Evolutionary conservation across 495 filamentous ascomycete genomes (phyloP), one percentile per base, ranked within the genome.

Genomic region (Thozetella sp.): DNA sequence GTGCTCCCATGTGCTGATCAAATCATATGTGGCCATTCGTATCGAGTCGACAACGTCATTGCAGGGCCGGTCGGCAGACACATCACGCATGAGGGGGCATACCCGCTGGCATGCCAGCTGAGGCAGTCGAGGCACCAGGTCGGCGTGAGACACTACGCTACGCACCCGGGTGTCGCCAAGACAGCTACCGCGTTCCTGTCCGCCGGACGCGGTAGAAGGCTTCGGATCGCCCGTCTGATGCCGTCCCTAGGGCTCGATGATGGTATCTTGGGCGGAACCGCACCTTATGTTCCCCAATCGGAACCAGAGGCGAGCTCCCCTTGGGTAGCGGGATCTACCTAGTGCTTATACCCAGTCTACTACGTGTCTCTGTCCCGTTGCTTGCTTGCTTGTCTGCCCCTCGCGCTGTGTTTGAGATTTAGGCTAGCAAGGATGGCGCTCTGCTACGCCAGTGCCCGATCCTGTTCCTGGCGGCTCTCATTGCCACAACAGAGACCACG

Each of bases 291-390:
- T 37, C 30, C n/a, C 43, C 43, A 48, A 48, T 48, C 43, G 43
- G 43, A 48, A n/a, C 10, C 11, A 11, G 4, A 10, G n/a, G 43
- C 43, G 43, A 3, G 9, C n/a, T 13, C n/a, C 10, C 43, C 20
- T 48, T 19, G 11, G 11, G 11, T 37, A 48, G 43, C 43, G 43
- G 43, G n/a, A 48, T 48, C n/a, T 4, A 13, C 43, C 43, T 48
- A 48, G 43, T 48, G 43, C 43, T 48, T 48, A 48, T 48, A 19
- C 20, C n/a, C 11, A 3, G n/a, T 13, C 43, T 48, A n/a, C n/a
- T n/a, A 48, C 43, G n/a, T 48, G 43, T 48, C 43, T 48, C 43
- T 48, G 43, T 19, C 43, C n/a, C 43, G 43, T 48, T 48, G n/a
- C 20, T 11, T 9, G 43, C 43, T 48, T 11, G n/a, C 43, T n/a